Percentiles rank a stretch among this genome's conserved stretches.
These are phyloP conservation scores for Brassica carinata DNA, from an alignment of 345 rosid species.

Conservation along the genomic window DNA sequence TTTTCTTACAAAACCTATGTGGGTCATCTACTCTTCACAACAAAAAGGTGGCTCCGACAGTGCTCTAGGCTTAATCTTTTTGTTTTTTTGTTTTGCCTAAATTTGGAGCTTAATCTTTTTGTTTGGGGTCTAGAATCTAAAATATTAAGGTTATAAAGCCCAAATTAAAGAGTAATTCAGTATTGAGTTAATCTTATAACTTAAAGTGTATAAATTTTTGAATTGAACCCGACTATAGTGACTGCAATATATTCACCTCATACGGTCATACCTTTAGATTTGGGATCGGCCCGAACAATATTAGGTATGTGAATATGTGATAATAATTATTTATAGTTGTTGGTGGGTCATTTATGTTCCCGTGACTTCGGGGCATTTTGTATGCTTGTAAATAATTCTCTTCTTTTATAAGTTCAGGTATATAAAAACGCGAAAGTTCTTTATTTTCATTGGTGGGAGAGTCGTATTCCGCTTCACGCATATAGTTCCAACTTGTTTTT, in stretches of 20 bases:
- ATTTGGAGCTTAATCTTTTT: too few relatives aligned
- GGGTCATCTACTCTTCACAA: too few relatives aligned
- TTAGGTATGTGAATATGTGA: conserved; percentile 17
- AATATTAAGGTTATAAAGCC: too few relatives aligned
- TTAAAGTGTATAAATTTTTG: too few relatives aligned
- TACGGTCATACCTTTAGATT: not conserved
- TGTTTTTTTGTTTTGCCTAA: not conserved
- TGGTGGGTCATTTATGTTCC: conserved; percentile 24
- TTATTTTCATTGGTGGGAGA: conserved; percentile 31
- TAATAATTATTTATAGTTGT: not conserved
- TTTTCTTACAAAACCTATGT: too few relatives aligned
- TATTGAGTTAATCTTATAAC: not conserved
- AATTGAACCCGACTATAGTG: too few relatives aligned
- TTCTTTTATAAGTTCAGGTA: not conserved
- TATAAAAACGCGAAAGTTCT: not conserved
- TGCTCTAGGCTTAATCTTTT: not conserved
- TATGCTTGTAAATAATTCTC: not conserved
- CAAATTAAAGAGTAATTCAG: not conserved
- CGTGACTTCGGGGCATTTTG: conserved; percentile 17
- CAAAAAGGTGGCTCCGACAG: too few relatives aligned
- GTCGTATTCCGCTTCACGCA: conserved; percentile 24
- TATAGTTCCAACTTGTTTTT: conserved; percentile 30
- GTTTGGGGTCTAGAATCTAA: too few relatives aligned
- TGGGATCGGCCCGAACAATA: not conserved
- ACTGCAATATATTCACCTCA: not conserved